Conservation (phyloP, 2,329 filamentous ascomycete genomes). For the Xylaria multiplex region DNA sequence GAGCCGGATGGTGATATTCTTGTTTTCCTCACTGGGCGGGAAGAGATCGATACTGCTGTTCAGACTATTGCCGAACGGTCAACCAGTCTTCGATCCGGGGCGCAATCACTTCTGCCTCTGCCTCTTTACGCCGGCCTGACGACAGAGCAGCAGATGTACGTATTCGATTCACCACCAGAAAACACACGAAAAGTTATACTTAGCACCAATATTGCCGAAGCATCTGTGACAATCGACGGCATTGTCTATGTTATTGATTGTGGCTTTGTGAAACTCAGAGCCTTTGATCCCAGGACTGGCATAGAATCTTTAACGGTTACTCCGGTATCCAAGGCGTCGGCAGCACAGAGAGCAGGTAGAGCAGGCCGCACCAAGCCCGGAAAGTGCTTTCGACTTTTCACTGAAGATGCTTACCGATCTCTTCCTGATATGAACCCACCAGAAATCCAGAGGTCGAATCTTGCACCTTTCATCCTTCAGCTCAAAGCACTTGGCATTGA, state of each 20-base stretch:
- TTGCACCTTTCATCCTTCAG: conserved; percentile 88
- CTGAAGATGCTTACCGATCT: conserved; percentile 73
- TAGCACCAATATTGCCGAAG: conserved; percentile 95
- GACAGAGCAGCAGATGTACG: conserved; percentile 92
- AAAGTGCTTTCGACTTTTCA: conserved; percentile 94
- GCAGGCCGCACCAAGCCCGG: conserved; percentile 89
- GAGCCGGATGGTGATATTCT: conserved; percentile 88
- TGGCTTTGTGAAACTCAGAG: conserved; percentile 89
- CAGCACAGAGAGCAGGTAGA: conserved; percentile 89
- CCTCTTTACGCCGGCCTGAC: conserved; percentile 90
- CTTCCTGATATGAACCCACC: conserved; percentile 81
- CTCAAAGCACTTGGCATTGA: conserved; percentile 95
- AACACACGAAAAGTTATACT: conserved; percentile 91
- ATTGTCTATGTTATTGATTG: conserved; percentile 91
- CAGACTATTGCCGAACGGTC: conserved; percentile 80
- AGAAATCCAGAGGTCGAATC: conserved; percentile 91
- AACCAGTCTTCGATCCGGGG: conserved; percentile 67
- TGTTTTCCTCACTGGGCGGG: conserved; percentile 89
- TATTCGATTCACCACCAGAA: conserved; percentile 85
- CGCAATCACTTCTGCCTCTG: conserved; percentile 72
- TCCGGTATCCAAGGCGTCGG: conserved; percentile 88
- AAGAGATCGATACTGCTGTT: conserved; percentile 89
- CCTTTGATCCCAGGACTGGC: conserved; percentile 83
- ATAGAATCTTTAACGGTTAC: conserved; percentile 88
- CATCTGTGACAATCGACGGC: conserved; percentile 91